Percentiles rank a stretch among this genome's conserved stretches.
Evolutionary conservation across 1,284 basidiomycete genomes (phyloP).

Genomic region (Apiotrichum akiyoshidainum): DNA sequence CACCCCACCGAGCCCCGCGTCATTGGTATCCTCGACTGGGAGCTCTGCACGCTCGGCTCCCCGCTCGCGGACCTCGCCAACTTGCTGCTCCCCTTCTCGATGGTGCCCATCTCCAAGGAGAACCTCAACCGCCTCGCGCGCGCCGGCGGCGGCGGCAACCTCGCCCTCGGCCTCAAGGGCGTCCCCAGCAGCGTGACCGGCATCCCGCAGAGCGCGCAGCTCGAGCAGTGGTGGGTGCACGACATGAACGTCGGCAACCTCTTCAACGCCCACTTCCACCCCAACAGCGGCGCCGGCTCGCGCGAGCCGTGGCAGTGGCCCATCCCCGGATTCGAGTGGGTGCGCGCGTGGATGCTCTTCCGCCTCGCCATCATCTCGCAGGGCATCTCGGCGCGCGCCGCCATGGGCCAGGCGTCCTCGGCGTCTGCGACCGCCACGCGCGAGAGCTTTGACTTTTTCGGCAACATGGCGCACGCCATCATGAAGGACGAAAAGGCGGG

Average conservation of each 20-base stretch:
- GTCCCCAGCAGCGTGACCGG: constrained; percentile 57
- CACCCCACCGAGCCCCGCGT: constrained; percentile 86
- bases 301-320: constrained; percentile 32
- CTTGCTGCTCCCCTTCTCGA: constrained; percentile 58
- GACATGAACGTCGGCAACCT: constrained; percentile 38
- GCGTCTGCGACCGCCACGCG: constrained; percentile 61
- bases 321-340: constrained; percentile 41
- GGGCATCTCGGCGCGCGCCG: constrained; percentile 87
- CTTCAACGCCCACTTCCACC: constrained; percentile 23
- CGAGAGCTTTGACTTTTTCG: constrained; percentile 60
- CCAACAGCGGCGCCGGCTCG: neutral
- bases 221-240: constrained; percentile 57
- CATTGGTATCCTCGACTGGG: constrained; percentile 95
- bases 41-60: constrained; percentile 85
- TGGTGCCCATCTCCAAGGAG: constrained; percentile 54
- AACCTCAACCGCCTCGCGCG: constrained; percentile 13
- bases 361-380: constrained; percentile 79
- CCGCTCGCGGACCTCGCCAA: constrained; percentile 89
- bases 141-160: constrained; percentile 10
- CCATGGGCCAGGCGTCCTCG: constrained; percentile 78
- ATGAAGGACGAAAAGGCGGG: constrained; percentile 52
- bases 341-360: constrained; percentile 48
- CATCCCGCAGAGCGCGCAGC: constrained; percentile 62
- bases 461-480: constrained; percentile 58
- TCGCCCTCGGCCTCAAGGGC: constrained; percentile 59